Evolutionary conservation across 768 basidiomycete genomes (phyloP).

Genomic region (Naganishia vaughanmartiniae): DNA sequence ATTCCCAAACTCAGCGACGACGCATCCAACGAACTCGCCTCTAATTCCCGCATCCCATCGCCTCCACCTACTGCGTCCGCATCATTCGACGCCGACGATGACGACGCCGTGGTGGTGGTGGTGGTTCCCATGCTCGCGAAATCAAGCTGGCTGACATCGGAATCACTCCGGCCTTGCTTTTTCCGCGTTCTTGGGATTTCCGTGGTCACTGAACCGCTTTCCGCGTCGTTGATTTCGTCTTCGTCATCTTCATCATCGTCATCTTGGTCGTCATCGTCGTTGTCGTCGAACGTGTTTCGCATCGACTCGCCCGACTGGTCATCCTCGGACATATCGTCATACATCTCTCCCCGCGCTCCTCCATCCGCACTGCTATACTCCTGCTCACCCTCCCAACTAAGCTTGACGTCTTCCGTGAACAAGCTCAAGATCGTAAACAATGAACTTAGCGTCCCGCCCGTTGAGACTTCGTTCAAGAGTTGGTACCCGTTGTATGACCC

Average conservation of each 20-base stretch:
- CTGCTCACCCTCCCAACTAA: slow-evolving; percentile 72
- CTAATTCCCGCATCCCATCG: not conserved
- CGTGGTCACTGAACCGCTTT: not conserved
- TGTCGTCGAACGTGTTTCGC: too few species aligned
- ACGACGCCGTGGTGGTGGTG: not conserved
- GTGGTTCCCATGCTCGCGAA: slow-evolving; percentile 31
- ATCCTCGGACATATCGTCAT: not conserved
- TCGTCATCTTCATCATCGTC: not conserved
- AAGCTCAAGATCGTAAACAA: slow-evolving; percentile 94
- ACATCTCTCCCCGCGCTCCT: slow-evolving; percentile 12
- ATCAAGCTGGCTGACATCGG: slow-evolving; percentile 49
- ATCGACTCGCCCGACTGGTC: not conserved
- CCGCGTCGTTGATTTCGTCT: not conserved
- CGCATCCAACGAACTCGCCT: not conserved
- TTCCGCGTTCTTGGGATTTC: not conserved
- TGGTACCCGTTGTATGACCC: slow-evolving; percentile 82
- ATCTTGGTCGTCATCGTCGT: too few species aligned
- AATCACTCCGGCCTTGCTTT: slow-evolving; percentile 12
- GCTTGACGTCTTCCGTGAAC: slow-evolving; percentile 75
- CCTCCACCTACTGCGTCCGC: too few species aligned
- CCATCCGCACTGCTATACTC: slow-evolving; percentile 31
- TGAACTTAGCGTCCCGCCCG: slow-evolving; percentile 90
- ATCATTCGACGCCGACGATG: too few species aligned
- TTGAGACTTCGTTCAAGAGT: slow-evolving; percentile 90
- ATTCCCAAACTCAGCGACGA: not conserved